Base-by-base conservation (phyloP, 352 stramenopile species). In the Globisporangium mamillatum region DNA sequence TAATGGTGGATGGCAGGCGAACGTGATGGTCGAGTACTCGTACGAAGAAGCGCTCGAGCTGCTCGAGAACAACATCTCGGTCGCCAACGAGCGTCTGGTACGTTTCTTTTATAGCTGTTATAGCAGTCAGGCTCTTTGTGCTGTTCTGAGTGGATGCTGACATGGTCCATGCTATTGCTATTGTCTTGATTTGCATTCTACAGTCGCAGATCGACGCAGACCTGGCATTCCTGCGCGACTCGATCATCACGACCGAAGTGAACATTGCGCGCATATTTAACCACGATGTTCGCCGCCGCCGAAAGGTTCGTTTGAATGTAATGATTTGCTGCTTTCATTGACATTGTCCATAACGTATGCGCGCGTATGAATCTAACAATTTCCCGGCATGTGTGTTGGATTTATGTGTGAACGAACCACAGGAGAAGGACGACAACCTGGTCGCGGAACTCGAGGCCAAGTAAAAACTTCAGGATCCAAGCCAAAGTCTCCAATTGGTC, bases 221-320 rank as follows among this genome's bases (percentile, higher is more conserved):
- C 79, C 75, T 99, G 57, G 90, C 81, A 56, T 98, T 98, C 75
- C 82, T 98, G 34, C 87, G 96, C 34, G 96, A 99, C 84, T 94
- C 98, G 84, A 98, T 98, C 81, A 98, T 98, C 76, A 99, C 95
- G 38, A 95, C 93, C 0, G 97, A 99, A 82, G 97, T 99, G 36
- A 98, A 97, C 80, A 98, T 98, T 75, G 95, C 88, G 68, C 84
- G 97, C 64, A 97, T 99, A 75, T 99, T 98, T 81, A 99, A 99
- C 84, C 95, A 97, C 86, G 96, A 99, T 81, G 94, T 99, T 59
- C 84, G 86, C 60, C 88, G 88, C 62, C 88, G 88, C 65, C 88
- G 85, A 74, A 77, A 82, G 73, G 77, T 85, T n/a, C 41, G 77
- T 64, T 10, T n/a, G 2, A n/a, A 25, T 24, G n/a, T 3, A 36